Evolutionary conservation across 352 stramenopile species (phyloP).

Genomic region (Phytophthora hybrid): DNA sequence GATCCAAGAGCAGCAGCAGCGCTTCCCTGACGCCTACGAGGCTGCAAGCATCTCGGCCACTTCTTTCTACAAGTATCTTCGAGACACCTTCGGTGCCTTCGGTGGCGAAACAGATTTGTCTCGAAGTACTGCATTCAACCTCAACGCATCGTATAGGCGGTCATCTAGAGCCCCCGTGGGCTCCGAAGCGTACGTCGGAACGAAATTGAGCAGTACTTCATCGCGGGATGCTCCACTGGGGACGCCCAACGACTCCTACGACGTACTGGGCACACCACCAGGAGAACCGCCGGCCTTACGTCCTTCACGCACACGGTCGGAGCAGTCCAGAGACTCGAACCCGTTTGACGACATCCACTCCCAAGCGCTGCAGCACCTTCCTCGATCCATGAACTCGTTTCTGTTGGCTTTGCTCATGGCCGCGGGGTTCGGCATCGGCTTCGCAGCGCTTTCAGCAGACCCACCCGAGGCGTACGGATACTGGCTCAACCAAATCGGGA

Average conservation of each 20-base stretch:
- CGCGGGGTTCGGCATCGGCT: constrained; percentile 50
- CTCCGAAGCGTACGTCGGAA: constrained; percentile 47
- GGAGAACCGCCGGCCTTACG: constrained; percentile 50
- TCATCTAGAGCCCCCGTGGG: constrained; percentile 25
- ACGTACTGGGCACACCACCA: constrained; percentile 59
- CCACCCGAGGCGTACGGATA: constrained; percentile 45
- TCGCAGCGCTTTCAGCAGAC: constrained; percentile 42
- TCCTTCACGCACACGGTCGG: constrained; percentile 31
- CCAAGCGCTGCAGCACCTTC: constrained; percentile 31
- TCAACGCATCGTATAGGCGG: constrained; percentile 15
- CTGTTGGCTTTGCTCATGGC: constrained; percentile 52
- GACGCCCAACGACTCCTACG: constrained; percentile 57
- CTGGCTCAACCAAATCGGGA: constrained; percentile 65
- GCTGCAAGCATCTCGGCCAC: constrained; percentile 28
- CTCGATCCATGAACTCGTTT: constrained; percentile 52
- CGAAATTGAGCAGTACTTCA: constrained; percentile 50
- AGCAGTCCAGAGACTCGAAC: constrained; percentile 22
- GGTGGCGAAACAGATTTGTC: constrained; percentile 2
- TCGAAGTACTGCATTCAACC: constrained; percentile 3
- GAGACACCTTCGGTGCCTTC: constrained; percentile 18
- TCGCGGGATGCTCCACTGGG: constrained; percentile 22
- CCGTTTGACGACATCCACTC: constrained; percentile 32
- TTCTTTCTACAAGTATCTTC: constrained; percentile 34
- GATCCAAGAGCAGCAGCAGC: constrained; percentile 35
- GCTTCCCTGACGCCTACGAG: constrained; percentile 32